Evolutionary conservation across 768 basidiomycete genomes (phyloP).

Genomic region (Lactarius evosmus): DNA sequence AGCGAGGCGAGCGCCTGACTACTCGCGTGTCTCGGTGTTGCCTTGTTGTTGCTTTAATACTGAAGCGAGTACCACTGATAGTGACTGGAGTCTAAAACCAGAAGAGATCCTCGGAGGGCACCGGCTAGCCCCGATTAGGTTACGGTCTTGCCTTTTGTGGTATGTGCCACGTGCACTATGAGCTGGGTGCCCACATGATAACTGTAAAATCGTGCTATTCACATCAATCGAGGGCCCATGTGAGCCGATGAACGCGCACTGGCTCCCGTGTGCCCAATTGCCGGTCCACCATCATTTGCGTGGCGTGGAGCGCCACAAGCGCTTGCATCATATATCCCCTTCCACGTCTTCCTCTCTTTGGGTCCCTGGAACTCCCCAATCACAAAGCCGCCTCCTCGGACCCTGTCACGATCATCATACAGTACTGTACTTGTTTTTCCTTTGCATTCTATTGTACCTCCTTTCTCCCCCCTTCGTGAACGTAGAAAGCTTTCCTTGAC

Average conservation of each 20-base stretch:
- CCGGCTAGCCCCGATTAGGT: constrained; percentile 27
- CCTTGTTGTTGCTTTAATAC: background rate
- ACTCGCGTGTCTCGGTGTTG: background rate
- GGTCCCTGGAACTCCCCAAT: constrained; percentile 1
- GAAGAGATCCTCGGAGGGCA: background rate
- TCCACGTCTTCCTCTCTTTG: constrained; percentile 5
- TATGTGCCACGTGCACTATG: constrained; percentile 14
- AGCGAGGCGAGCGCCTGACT: background rate
- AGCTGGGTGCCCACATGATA: background rate
- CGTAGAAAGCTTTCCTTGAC: background rate
- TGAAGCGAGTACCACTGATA: background rate
- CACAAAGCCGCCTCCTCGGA: constrained; percentile 11
- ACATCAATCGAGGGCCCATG: background rate
- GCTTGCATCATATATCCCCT: constrained; percentile 21
- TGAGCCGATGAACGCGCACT: background rate
- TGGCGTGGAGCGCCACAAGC: constrained; percentile 22
- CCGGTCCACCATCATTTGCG: constrained; percentile 17
- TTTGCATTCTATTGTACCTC: background rate
- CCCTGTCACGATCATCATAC: background rate
- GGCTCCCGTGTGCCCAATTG: background rate
- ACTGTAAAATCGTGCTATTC: background rate
- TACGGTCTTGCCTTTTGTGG: constrained; percentile 26
- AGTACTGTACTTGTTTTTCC: background rate
- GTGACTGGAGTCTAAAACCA: background rate
- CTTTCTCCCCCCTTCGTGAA: background rate